These are phyloP conservation scores for Fusarium sp. DNA, from an alignment of 2,329 filamentous ascomycete genomes.

Conservation along the genomic window DNA sequence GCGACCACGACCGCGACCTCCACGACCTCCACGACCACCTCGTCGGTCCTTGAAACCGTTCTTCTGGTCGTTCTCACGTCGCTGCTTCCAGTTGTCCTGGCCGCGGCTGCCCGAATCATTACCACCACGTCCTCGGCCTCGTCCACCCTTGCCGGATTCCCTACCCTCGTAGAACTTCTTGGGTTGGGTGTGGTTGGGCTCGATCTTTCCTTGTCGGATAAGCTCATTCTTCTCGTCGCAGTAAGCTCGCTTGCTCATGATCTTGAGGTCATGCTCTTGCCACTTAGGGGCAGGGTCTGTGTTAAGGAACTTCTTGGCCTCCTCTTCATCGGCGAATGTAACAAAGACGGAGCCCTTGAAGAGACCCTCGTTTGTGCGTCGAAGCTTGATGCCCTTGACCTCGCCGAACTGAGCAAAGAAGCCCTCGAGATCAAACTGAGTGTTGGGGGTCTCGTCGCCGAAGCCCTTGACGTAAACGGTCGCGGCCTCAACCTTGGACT, in stretches of 20 bases:
- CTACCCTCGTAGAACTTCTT: constrained; percentile 65
- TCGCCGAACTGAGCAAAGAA: constrained; percentile 88
- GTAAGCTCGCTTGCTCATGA: constrained; percentile 92
- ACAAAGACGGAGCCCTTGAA: constrained; percentile 99
- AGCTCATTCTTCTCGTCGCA: constrained; percentile 80
- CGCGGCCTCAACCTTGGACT: constrained; percentile 75
- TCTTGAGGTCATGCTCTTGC: constrained; percentile 81
- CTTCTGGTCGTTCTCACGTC: constrained; percentile 71
- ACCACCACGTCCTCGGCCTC: constrained; percentile 55
- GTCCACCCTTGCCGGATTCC: constrained; percentile 54
- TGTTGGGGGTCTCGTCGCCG: constrained; percentile 82
- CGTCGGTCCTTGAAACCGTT: constrained; percentile 66
- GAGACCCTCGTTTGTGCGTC: constrained; percentile 75
- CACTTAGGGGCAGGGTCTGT: constrained; percentile 86
- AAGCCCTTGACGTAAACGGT: constrained; percentile 97
- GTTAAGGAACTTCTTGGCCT: constrained; percentile 82
- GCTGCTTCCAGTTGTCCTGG: constrained; percentile 72
- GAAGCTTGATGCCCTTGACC: constrained; percentile 85
- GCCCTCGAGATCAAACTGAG: constrained; percentile 93
- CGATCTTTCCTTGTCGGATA: constrained; percentile 77
- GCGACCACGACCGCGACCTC: constrained; percentile 59
- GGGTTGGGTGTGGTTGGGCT: constrained; percentile 63
- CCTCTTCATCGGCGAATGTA: constrained; percentile 85
- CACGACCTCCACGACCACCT: constrained; percentile 58
- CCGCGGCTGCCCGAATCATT: constrained; percentile 58